phyloP scores from a whole-genome alignment of 768 basidiomycete species.

The Amanita pallidorosea region DNA sequence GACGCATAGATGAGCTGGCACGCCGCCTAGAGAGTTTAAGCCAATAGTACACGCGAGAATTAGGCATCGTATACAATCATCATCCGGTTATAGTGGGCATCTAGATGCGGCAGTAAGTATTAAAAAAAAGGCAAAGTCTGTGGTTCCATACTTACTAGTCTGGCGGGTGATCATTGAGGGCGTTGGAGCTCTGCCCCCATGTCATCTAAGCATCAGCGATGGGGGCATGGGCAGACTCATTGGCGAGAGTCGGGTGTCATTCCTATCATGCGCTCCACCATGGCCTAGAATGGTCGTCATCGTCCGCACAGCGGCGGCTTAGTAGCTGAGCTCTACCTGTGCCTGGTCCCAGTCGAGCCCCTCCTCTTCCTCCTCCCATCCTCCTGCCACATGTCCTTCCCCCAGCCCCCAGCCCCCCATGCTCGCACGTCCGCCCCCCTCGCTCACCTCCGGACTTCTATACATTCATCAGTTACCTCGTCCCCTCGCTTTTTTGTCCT shows the following conservation, averaged over 20 bases:
- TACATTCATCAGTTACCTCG: constrained; percentile 3
- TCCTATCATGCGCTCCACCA: constrained; percentile 49
- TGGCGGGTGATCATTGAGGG: too few species aligned
- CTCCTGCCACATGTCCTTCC: constrained; percentile 39
- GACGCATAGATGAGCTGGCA: constrained; percentile 29
- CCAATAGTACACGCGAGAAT: constrained; percentile 3
- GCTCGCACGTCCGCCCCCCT: constrained; percentile 29
- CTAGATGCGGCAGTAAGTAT: too few species aligned
- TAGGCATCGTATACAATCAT: background rate
- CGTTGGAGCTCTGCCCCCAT: constrained; percentile 11
- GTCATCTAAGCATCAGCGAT: constrained; percentile 11
- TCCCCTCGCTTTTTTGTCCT: background rate
- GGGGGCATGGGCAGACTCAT: background rate
- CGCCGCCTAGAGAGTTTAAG: constrained; percentile 31
- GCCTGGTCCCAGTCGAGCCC: constrained; percentile 59
- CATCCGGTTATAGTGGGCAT: background rate
- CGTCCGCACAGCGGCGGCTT: background rate
- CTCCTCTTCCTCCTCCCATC: constrained; percentile 55
- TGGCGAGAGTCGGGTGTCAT: constrained; percentile 20
- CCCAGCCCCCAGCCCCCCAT: constrained; percentile 70
- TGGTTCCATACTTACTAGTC: constrained; percentile 11
- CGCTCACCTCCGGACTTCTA: constrained; percentile 45
- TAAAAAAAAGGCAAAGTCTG: background rate
- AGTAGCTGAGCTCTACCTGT: constrained; percentile 34
- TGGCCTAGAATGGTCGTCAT: constrained; percentile 23